phyloP scores from a whole-genome alignment of 208 protist genomes.

The Plasmodiophora brassicae region DNA sequence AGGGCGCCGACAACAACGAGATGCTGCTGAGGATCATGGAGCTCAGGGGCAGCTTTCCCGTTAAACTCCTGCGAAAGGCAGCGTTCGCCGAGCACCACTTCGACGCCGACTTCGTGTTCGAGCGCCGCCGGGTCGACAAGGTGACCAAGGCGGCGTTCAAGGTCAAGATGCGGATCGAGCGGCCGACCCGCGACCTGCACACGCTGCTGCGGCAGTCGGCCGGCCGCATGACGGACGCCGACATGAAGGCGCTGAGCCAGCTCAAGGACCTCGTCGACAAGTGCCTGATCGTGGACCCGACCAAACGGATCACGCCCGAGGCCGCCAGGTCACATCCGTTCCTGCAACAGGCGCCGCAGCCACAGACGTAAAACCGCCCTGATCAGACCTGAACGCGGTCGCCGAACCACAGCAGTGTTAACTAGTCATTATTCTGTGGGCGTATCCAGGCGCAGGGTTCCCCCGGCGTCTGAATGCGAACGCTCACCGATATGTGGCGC shows the following conservation, averaged over 20 bases:
- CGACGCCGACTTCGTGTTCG: slow-evolving; percentile 56
- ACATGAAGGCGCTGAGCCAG: not conserved
- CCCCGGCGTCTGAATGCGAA: too few relatives aligned
- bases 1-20: slow-evolving; percentile 69
- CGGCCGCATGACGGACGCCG: not conserved
- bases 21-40: slow-evolving; percentile 66
- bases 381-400: too few relatives aligned
- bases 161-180: not conserved
- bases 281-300: not conserved
- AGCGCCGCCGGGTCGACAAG: not conserved
- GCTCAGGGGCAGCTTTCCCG: slow-evolving; percentile 58
- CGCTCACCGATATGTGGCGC: too few relatives aligned
- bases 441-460: too few relatives aligned
- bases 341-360: too few relatives aligned
- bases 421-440: too few relatives aligned
- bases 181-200: not conserved
- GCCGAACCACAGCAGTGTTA: too few relatives aligned
- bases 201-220: not conserved
- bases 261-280: not conserved
- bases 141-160: not conserved
- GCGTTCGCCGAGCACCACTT: slow-evolving; percentile 62
- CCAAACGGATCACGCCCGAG: not conserved
- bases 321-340: not conserved
- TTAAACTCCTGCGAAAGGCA: slow-evolving; percentile 61
- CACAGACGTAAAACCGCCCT: too few relatives aligned